Base-by-base conservation (phyloP, 2,329 filamentous ascomycete genomes). In the Ophiosphaerella herpotricha region DNA sequence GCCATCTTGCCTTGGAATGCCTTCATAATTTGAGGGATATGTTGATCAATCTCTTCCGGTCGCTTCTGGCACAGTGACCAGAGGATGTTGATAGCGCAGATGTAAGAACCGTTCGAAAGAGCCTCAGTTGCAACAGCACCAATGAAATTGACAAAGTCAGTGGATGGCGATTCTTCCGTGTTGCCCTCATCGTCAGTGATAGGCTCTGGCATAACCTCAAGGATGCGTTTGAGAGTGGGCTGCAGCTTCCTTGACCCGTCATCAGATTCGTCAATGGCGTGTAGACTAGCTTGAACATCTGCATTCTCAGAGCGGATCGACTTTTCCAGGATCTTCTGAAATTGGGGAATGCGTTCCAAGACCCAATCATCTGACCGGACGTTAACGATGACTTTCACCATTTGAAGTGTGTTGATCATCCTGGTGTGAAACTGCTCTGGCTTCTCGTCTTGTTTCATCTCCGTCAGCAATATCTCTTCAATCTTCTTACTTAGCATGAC, bases 361-460 rank as follows among this genome's bases (percentile, higher is more conserved):
- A 97, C 87, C 94, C 94, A 99, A 3, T 96, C 90, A 64, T 96
- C 87, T 0, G 89, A 80, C 73, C 96, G 95, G 55, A 88, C 86
- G 63, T 94, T 91, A 51, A 97, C 80, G 40, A 99, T 86, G 51
- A 97, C 89, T 40, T 93, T 89, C 52, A 99, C 80, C 35, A 97
- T 89, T 70, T 97, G 92, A 12, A 99, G 81, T 1, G 92, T 91
- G 70, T 99, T 99, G 75, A 99, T 85, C 74, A 96, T 93, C 55
- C 88, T 87, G 1, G 90, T 95, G 36, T 89, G 82, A 65, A 92
- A 91, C 47, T 89, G 87, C 73, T 91, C 92, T 1, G 61, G 53
- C 62, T 80, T 80, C 7, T 79, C 76, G 5, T 75, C 72, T 54
- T 75, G 75, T 50, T 76, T 75, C 8, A 70, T 67, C 37, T 97